Percentiles rank a stretch among this genome's conserved stretches.
phyloP scores from a whole-genome alignment of 192 early-diverging fungal species.

The Coemansia sp. region DNA sequence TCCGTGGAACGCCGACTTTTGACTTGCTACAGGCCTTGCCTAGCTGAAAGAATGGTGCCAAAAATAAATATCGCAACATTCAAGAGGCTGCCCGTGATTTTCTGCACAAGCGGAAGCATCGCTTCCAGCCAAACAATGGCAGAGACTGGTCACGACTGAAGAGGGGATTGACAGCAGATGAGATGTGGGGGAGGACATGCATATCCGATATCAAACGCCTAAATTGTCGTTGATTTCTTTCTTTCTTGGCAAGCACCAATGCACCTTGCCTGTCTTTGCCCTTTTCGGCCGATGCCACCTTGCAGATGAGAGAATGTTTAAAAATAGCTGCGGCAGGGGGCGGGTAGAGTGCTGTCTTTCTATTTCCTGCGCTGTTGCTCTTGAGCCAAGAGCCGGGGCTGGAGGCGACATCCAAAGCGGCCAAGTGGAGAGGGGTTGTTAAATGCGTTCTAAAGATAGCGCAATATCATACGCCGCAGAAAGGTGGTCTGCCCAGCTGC shows the following conservation, averaged over 20 bases:
- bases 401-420: no score
- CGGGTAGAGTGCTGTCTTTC: neutral
- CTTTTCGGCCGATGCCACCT: no score
- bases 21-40: conserved; percentile 26
- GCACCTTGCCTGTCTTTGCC: conserved; percentile 2
- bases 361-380: neutral
- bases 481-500: conserved; percentile 3
- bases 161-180: conserved; percentile 13
- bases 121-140: neutral
- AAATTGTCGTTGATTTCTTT: conserved; percentile 5
- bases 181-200: conserved; percentile 8
- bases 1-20: conserved; percentile 38
- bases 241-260: neutral
- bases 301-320: no score
- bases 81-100: no score
- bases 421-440: no score
- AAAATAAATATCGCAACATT: no score
- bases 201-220: conserved; percentile 3
- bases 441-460: conserved; percentile 9
- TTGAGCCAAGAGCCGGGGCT: conserved; percentile 4
- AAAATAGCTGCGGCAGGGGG: neutral
- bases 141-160: neutral
- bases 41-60: conserved; percentile 19
- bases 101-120: neutral
- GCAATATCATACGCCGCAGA: conserved; percentile 4